Percentiles rank a stretch among this genome's conserved stretches.
These are phyloP conservation scores for Bidens hawaiensis DNA, from an alignment of 140 eudicot species.

Conservation along the genomic window DNA sequence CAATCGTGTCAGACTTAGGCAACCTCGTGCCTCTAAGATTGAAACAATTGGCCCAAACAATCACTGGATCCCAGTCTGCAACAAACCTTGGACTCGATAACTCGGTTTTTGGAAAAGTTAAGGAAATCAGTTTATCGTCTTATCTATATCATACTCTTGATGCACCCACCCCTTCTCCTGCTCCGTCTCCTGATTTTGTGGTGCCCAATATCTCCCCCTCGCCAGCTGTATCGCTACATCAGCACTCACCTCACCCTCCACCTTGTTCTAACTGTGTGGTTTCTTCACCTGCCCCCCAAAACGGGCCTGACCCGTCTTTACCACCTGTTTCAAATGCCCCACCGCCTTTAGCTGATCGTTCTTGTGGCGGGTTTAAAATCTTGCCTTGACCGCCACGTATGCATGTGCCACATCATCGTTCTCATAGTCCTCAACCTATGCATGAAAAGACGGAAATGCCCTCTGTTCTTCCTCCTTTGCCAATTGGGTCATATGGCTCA, in stretches of 20 bases:
- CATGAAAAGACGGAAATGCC: constrained; percentile 26
- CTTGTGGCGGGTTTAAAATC: constrained; percentile 32
- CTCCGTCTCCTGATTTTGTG: constrained; percentile 52
- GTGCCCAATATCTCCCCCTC: constrained; percentile 38
- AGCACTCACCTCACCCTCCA: constrained; percentile 27
- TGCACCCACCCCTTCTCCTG: constrained; percentile 52
- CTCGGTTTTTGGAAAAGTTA: constrained; percentile 74
- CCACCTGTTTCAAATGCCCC: constrained; percentile 51
- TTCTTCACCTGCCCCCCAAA: constrained; percentile 35
- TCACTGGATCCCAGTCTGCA: constrained; percentile 47
- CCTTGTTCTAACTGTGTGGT: constrained; percentile 2
- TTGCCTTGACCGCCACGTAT: constrained; percentile 39
- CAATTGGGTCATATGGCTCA: constrained; percentile 41
- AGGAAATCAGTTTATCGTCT: constrained; percentile 72
- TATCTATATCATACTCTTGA: constrained; percentile 53
- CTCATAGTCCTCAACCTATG: constrained; percentile 24
- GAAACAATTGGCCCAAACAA: constrained; percentile 72
- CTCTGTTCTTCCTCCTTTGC: constrained; percentile 51
- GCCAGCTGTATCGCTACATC: constrained; percentile 23
- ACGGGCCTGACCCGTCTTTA: constrained; percentile 20
- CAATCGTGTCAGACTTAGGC: constrained; percentile 56
- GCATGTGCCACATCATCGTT: constrained; percentile 27
- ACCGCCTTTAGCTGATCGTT: constrained; percentile 27
- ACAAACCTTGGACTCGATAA: constrained; percentile 78
- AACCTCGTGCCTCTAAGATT: constrained; percentile 59